Conservation (phyloP, 108 stramenopile species). For the Fistulifera solaris region DNA sequence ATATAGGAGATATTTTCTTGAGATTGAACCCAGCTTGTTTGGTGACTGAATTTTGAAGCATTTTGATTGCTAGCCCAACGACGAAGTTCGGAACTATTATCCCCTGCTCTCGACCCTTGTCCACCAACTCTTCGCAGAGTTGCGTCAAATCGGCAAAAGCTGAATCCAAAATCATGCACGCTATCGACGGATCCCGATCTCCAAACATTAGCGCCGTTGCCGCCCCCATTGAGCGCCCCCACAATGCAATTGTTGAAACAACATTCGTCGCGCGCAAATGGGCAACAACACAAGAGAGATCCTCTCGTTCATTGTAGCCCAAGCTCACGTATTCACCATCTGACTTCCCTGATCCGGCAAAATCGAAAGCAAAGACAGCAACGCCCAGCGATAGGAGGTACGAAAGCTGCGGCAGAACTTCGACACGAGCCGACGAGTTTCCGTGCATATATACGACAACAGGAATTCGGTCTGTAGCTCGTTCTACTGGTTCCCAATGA, state of each 20-base stretch:
- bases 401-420: conserved; percentile 84
- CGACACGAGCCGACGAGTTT: conserved; percentile 79
- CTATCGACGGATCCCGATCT: conserved; percentile 93
- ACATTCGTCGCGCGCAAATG: conserved; percentile 88
- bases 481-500: conserved; percentile 93
- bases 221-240: conserved; percentile 99
- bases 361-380: conserved; percentile 96
- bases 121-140: conserved; percentile 95
- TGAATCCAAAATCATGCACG: conserved; percentile 95
- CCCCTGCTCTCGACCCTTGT: conserved; percentile 86
- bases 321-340: conserved; percentile 96
- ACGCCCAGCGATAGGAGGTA: conserved; percentile 85
- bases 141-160: conserved; percentile 90
- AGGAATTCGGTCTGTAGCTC: conserved; percentile 65
- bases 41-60: conserved; percentile 79
- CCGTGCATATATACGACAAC: conserved; percentile 93
- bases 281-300: conserved; percentile 85
- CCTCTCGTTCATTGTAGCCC: conserved; percentile 96
- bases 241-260: conserved; percentile 90
- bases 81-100: conserved; percentile 74
- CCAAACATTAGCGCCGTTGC: conserved; percentile 97
- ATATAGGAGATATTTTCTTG: conserved; percentile 76
- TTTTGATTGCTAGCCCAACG: conserved; percentile 65
- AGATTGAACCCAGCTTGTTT: conserved; percentile 91
- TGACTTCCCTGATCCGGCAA: conserved; percentile 92